A percentile compares a stretch with the other conserved stretches of the same genome.
These are phyloP conservation scores for Tetrahymena elliotti DNA, from an alignment of 73 alveolate species.

Conservation along the genomic window DNA sequence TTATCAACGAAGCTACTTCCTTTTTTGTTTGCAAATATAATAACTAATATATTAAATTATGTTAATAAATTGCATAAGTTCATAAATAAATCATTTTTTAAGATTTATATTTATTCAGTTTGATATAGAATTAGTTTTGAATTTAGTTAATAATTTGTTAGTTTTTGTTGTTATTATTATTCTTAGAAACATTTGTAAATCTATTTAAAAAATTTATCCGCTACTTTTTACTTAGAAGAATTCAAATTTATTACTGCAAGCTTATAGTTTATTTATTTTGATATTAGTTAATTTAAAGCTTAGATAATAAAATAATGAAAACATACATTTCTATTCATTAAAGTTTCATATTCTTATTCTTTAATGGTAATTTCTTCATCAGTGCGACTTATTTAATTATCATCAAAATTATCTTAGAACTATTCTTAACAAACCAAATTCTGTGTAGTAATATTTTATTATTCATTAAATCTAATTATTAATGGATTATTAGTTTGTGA, in stretches of 20 bases:
- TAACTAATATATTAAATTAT: background rate
- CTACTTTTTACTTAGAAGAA: background rate
- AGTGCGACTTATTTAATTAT: too few species aligned
- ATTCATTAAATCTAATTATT: too few species aligned
- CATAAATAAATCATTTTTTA: background rate
- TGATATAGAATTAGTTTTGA: background rate
- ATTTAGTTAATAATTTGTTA: background rate
- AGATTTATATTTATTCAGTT: background rate
- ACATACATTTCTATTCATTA: background rate
- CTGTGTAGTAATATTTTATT: too few species aligned
- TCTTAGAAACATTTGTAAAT: background rate
- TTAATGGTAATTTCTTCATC: background rate
- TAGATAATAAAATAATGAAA: background rate
- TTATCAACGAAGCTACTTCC: background rate
- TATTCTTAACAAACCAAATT: too few species aligned
- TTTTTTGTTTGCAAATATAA: background rate
- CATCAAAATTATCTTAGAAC: too few species aligned
- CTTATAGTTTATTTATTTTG: too few species aligned
- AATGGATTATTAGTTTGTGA: too few species aligned
- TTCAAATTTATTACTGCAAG: background rate
- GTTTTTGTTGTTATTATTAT: background rate
- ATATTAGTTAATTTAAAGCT: background rate
- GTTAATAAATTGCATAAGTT: background rate
- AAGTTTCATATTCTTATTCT: background rate
- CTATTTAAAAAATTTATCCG: too few species aligned